Base-by-base conservation (phyloP, 805 yeast species). In the Wickerhamomyces queroliae region DNA sequence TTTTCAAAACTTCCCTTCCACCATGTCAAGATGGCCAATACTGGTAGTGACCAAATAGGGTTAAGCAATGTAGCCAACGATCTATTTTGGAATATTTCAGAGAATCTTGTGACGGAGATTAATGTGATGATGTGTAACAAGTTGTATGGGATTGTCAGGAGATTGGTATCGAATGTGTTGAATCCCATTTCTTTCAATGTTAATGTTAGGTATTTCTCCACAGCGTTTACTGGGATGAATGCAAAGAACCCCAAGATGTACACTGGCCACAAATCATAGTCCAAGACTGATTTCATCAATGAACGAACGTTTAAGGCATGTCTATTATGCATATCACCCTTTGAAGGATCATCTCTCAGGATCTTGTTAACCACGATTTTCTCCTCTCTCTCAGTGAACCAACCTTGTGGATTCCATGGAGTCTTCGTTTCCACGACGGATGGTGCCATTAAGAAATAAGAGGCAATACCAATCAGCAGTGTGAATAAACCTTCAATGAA, bases 291-390 rank as follows among this genome's bases (percentile, higher is more conserved):
- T 21, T 56, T 44, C 53, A 62, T 58, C 15, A 80, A 39, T 53
- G 57, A 56, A 35, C 50, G 61, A 4, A 59, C 49, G 3, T 66
- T 57, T 13, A 79, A 42, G 2, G 78, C 72, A 48, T 77, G 75
- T 48, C 83, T 65, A 52, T 78, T 78, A 52, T 78, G 66, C 84
- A 78, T 78, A 45, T 77, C 83, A 13, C 85, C 83, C 60, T 74
- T 74, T 13, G 69, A 56, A n/a, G 86, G 85, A 49, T 80, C 87
- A 53, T 80, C 85, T 47, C 84, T 59, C 37, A 80, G 58, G 3
- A 80, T 65, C 42, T 77, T 63, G 53, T 78, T 78, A 37, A 78
- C 83, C 20, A 78, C 63, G 39, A 80, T 77, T 40, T 70, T 70
- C 52, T 72, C 76, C 43, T 80, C 82, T 28, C 74, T 56, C 3